Base-by-base conservation (phyloP, 2,329 filamentous ascomycete genomes). In the Leptographium flavum region DNA sequence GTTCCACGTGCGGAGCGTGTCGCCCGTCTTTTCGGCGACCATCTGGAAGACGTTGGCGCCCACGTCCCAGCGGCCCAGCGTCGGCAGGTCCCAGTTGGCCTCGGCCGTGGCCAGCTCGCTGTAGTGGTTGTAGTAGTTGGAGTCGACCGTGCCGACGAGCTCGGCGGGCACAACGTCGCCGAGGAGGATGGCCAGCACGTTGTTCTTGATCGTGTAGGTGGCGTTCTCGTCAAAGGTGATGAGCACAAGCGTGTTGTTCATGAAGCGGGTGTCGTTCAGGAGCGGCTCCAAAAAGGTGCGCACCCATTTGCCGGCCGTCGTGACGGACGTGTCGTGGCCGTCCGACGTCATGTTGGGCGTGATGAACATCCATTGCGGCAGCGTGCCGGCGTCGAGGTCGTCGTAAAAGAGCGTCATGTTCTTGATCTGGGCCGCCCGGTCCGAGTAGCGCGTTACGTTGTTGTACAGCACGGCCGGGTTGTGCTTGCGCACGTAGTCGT, bases 401-500 rank as follows among this genome's bases (percentile, higher is more conserved):
- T 72, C 63, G 53, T 79, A 69, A 64, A 90, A 87, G 53, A 70
- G 57, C 42, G 70, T 79, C 47, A 85, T 66, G 63, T 86, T 87
- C 70, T 90, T 90, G 61, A 84, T 80, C 57, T 77, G 70, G 6
- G 73, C 69, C 1, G 84, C 66, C 23, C 83, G 78, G 19, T 75
- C 68, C 25, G 68, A 60, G 42, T 70, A 71, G 43, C 69, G 65
- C 47, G 79, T 71, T 43, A 83, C 69, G 31, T 73, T 75, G 58
- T 87, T 72, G 62, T 76, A 85, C 45, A 81, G 66, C 46, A 88
- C 65, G 15, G 70, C 63, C 40, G 74, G 67, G 61, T 88, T 87
- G 65, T 92, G 85, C 65, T 92, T 90, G 57, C 86, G 79, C 8
- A 90, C 83, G 58, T 92, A 92, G 63, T 81, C 76, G 55, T 87